These are phyloP conservation scores for Pseudevernia furfuracea DNA, from an alignment of 495 filamentous ascomycete genomes.

Conservation along the genomic window DNA sequence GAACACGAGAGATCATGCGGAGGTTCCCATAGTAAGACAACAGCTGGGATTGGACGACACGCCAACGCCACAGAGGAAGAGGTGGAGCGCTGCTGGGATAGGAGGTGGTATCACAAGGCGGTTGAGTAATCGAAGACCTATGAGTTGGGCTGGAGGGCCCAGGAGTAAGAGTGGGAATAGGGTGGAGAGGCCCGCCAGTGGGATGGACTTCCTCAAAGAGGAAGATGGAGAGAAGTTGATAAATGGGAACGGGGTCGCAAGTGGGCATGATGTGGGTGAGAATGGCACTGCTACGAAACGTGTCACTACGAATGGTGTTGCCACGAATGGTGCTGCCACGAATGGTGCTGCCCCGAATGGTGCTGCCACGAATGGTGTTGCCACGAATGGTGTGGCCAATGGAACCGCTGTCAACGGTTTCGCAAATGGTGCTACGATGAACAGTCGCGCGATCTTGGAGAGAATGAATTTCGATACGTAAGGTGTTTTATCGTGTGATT, in stretches of 20 bases:
- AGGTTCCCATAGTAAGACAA: constrained; percentile 54
- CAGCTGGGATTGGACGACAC: constrained; percentile 46
- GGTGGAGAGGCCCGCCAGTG: not conserved
- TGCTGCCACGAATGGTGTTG: not conserved
- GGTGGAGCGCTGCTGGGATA: constrained; percentile 2
- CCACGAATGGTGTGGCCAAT: too few species aligned
- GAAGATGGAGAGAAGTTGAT: constrained; percentile 5
- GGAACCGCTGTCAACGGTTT: too few species aligned
- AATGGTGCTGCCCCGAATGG: not conserved
- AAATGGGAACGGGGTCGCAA: constrained; percentile 1
- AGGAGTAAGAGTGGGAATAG: constrained; percentile 15
- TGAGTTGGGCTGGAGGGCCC: constrained; percentile 18
- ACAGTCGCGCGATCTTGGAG: not conserved
- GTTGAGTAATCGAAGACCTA: constrained; percentile 12
- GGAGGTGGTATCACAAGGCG: constrained; percentile 7
- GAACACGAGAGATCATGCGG: constrained; percentile 69
- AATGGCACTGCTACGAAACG: not conserved
- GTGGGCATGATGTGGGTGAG: not conserved
- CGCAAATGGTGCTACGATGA: not conserved
- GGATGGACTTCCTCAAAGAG: not conserved
- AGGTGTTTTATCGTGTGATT: not conserved
- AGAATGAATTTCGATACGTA: not conserved
- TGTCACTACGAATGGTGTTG: not conserved
- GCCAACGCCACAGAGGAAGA: constrained; percentile 3
- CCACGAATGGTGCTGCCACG: not conserved